Base-by-base conservation (phyloP, 306 rosid genomes). In the Senna siamea region DNA sequence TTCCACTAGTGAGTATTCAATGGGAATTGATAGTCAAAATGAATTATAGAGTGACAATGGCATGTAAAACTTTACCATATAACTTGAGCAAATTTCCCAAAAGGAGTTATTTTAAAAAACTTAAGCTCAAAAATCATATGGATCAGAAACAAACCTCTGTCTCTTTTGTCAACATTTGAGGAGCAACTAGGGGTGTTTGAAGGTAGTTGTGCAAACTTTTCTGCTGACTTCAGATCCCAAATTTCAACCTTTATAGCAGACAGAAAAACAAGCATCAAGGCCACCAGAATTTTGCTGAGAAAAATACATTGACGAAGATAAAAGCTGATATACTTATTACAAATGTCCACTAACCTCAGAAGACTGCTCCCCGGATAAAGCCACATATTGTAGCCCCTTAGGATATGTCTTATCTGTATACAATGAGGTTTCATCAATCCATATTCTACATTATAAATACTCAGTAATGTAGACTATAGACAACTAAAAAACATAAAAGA, bases 221-320 rank as follows among this genome's bases (percentile, higher is more conserved):
- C 86, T 68, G 84, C 89, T 19, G 95, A 81, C 78, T 81, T 85
- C 48, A 92, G 93, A 87, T 94, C 99, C 99, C 97, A 94, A 80
- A 94, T 83, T 79, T 88, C 97, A 83, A 92, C 95, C 99, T 94
- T 82, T 17, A 79, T 69, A 62, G 72, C 78, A 47, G 75, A 73
- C 46, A 70, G 70, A 73, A 68, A 15, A 26, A 72, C 77, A 47
- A 78, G 78, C 66, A 64, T 63, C 52, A 6, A 30, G 37, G 48
- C 23, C 68, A 1, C 12, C 65, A 44, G 53, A 53, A 40, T 46
- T 59, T 75, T 69, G 23, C 43, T 28, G 38, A 38, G 40, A 11
- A 35, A 52, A 14, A 55, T 30, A 75, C 3, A 79, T 32, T 43
- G 23, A 65, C 40, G 79, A 75, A 41, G 23, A 19, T 44, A 7